Conservation (phyloP, 257 asterid species). For the Solanum pinnatisectum region DNA sequence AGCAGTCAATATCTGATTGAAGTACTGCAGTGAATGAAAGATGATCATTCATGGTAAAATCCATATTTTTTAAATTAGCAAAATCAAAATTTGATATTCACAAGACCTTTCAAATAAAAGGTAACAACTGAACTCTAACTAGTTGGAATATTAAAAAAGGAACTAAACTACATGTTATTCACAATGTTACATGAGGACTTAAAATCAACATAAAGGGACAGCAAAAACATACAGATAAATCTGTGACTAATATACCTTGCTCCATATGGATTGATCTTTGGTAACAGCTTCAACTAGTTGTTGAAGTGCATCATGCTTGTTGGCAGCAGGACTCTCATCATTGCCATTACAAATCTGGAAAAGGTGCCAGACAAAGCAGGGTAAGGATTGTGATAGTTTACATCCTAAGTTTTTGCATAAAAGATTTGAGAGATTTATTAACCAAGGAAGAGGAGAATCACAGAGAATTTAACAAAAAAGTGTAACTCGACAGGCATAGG, state of each 20-base stretch:
- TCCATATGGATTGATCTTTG: conserved; percentile 69
- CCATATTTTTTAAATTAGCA: neutral
- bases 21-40: conserved; percentile 54
- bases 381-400: neutral
- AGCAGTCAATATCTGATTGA: conserved; percentile 89
- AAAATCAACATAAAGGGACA: neutral
- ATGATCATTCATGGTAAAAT: conserved; percentile 1
- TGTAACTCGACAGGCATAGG: neutral
- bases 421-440: neutral
- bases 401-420: neutral
- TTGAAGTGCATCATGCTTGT: conserved; percentile 70
- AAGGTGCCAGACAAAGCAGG: neutral
- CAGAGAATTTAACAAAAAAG: neutral
- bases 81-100: neutral
- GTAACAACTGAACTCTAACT: neutral
- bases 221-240: neutral
- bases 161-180: neutral
- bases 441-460: neutral
- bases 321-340: conserved; percentile 53
- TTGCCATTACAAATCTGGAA: conserved; percentile 70
- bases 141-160: conserved; percentile 5
- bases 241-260: conserved; percentile 44
- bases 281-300: conserved; percentile 71
- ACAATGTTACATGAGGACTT: neutral
- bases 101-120: neutral